Evolutionary conservation across 2,329 filamentous ascomycete genomes (phyloP).

Genomic region (Colletotrichum sp.): DNA sequence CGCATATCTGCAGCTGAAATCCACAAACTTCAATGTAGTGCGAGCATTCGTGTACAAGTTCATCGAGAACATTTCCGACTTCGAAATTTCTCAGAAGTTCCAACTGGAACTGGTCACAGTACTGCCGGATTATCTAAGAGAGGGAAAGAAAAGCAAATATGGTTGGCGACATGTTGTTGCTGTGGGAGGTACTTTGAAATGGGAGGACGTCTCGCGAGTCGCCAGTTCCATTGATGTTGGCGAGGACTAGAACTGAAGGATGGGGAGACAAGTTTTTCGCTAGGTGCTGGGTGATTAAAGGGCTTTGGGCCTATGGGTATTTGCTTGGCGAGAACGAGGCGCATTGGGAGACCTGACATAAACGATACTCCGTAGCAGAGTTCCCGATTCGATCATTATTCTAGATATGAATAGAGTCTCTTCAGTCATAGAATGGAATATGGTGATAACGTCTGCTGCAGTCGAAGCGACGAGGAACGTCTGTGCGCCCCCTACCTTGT

Average conservation of each 20-base stretch:
- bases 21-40: not conserved
- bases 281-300: not conserved
- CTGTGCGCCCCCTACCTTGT: not conserved
- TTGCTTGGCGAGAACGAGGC: not conserved
- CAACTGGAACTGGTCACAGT: not conserved
- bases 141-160: not conserved
- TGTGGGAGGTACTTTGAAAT: not conserved
- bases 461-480: not conserved
- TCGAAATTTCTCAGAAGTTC: not conserved
- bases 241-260: not conserved
- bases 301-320: not conserved
- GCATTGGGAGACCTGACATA: not conserved
- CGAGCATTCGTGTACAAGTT: not conserved
- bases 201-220: not conserved
- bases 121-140: not conserved
- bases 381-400: not conserved
- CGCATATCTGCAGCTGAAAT: not conserved
- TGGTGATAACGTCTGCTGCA: not conserved
- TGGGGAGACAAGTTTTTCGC: not conserved
- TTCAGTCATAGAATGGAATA: not conserved
- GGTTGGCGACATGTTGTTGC: not conserved
- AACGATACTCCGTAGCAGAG: not conserved
- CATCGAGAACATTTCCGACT: not conserved
- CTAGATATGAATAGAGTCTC: not conserved
- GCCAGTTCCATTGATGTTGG: not conserved